A percentile compares a stretch with the other conserved stretches of the same genome.
Conservation (phyloP, 1,139 yeast genomes). For the Geotrichum klebahnii region DNA sequence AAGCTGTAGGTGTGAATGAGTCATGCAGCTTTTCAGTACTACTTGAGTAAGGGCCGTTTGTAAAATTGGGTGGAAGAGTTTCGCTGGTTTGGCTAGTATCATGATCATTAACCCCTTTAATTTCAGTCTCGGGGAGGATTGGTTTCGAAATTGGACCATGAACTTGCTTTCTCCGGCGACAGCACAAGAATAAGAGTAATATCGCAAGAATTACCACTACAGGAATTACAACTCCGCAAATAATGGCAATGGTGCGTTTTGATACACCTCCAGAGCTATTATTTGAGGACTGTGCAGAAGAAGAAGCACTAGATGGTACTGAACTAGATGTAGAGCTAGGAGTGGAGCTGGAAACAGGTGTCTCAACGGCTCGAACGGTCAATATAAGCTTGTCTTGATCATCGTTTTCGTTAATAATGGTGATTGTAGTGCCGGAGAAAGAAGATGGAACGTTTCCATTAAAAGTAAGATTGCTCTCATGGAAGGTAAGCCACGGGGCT, state of each 20-base stretch:
- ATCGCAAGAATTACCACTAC: conserved; percentile 48
- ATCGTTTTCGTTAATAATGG: conserved; percentile 38
- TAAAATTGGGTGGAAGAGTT: conserved; percentile 25
- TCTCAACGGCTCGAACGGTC: conserved; percentile 36
- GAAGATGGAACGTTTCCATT: conserved; percentile 17
- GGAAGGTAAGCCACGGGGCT: conserved; percentile 17
- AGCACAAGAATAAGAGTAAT: conserved; percentile 50
- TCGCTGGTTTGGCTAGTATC: not conserved
- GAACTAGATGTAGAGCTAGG: conserved; percentile 24
- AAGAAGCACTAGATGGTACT: conserved; percentile 24
- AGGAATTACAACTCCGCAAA: conserved; percentile 85
- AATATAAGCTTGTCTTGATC: conserved; percentile 31
- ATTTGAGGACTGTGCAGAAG: conserved; percentile 25
- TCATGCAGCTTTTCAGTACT: conserved; percentile 9
- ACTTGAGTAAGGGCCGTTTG: conserved; percentile 33
- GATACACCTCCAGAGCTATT: conserved; percentile 26
- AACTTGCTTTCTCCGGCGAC: conserved; percentile 41
- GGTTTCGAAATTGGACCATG: conserved; percentile 29
- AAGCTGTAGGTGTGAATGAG: conserved; percentile 1
- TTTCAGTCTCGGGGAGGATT: conserved; percentile 28
- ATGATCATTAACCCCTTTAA: conserved; percentile 18
- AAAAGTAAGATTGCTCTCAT: conserved; percentile 13
- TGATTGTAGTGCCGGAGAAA: conserved; percentile 15
- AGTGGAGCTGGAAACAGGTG: conserved; percentile 29
- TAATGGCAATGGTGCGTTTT: conserved; percentile 64